These are phyloP conservation scores for Oxytropis ochrocephala DNA, from an alignment of 306 rosid genomes.

Conservation along the genomic window DNA sequence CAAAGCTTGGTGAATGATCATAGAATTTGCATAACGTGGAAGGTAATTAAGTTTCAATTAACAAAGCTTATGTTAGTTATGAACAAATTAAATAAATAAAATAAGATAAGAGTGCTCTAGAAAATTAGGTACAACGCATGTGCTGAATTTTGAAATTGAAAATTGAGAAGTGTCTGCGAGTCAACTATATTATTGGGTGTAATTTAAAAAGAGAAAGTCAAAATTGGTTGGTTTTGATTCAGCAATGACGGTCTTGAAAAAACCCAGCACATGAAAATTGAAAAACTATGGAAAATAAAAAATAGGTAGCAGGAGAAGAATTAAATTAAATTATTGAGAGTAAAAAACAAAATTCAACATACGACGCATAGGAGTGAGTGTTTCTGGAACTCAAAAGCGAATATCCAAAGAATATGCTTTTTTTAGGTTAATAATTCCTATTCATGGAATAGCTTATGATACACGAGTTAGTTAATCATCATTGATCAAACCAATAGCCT, in stretches of 20 bases:
- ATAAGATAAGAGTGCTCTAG: not conserved
- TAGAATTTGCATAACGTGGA: conserved; percentile 1
- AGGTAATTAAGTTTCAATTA: not conserved
- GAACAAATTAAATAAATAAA: not conserved
- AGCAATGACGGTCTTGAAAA: not conserved
- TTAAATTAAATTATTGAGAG: too few species aligned
- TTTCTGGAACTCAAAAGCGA: too few species aligned
- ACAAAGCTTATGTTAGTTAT: too few species aligned
- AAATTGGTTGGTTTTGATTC: conserved; percentile 5
- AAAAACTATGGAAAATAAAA: not conserved
- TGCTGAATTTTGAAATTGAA: not conserved
- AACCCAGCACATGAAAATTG: not conserved
- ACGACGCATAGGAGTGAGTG: too few species aligned
- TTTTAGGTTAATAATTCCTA: too few species aligned
- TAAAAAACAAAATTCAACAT: too few species aligned
- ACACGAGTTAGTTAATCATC: too few species aligned
- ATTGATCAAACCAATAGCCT: too few species aligned
- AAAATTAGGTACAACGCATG: not conserved
- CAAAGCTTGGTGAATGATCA: not conserved
- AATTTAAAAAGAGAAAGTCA: not conserved
- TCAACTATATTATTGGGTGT: not conserved
- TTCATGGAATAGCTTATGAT: too few species aligned
- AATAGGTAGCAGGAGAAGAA: too few species aligned
- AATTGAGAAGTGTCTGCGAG: not conserved
- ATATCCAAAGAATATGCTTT: too few species aligned